phyloP scores from a whole-genome alignment of 176 grass and related monocot species.

The Miscanthus lutarioriparius region DNA sequence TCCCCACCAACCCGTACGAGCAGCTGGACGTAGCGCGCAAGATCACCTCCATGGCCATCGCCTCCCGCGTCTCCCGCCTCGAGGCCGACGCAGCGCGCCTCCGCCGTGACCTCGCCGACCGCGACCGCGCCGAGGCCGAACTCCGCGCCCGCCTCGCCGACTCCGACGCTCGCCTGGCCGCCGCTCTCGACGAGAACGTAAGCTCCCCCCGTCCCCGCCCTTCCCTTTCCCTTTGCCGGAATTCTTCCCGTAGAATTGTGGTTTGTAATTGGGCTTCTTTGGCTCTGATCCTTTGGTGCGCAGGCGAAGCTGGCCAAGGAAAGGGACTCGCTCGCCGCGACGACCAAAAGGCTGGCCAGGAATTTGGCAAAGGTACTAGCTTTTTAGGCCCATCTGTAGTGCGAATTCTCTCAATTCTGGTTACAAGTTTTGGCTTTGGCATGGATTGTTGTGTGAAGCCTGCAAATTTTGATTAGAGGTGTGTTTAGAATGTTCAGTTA shows the following conservation, averaged over 20 bases:
- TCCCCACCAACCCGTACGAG: constrained; percentile 94
- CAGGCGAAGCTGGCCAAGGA: constrained; percentile 84
- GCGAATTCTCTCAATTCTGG: not conserved
- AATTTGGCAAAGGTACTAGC: constrained; percentile 76
- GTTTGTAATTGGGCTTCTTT: not conserved
- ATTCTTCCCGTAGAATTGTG: not conserved
- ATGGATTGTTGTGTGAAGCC: not conserved
- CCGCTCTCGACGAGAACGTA: constrained; percentile 65
- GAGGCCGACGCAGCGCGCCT: constrained; percentile 71
- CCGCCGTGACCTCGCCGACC: constrained; percentile 66
- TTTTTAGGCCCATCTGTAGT: not conserved
- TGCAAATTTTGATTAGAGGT: not conserved
- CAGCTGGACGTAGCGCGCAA: constrained; percentile 92
- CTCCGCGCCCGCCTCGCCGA: constrained; percentile 50
- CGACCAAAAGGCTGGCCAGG: constrained; percentile 67
- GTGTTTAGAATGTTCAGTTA: not conserved
- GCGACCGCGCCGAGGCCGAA: constrained; percentile 52
- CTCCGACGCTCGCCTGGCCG: constrained; percentile 55
- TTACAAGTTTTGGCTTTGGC: not conserved
- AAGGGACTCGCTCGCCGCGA: constrained; percentile 69
- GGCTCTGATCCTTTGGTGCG: constrained; percentile 16
- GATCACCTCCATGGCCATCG: constrained; percentile 98
- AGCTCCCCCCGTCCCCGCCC: not conserved
- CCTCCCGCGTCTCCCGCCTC: constrained; percentile 76
- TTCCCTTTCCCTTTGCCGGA: not conserved